phyloP scores from a whole-genome alignment of 306 rosid species.

The Quercus alba region DNA sequence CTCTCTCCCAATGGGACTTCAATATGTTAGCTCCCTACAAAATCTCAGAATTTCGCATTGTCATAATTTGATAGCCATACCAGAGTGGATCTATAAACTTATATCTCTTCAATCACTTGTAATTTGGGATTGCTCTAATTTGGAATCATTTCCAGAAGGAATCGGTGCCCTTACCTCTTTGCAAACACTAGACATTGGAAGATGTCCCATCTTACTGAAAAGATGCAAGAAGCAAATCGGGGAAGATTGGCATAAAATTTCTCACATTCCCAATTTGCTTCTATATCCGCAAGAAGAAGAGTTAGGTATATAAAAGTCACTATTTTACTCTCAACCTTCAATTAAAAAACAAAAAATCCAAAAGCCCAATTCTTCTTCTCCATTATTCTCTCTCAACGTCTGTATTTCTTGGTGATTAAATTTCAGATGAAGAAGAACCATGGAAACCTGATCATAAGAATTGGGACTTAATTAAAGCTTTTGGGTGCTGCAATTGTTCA shows the following conservation, averaged over 20 bases:
- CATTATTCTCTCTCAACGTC: no score
- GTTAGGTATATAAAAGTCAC: neutral
- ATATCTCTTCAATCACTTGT: rapidly evolving
- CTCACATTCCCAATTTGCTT: neutral
- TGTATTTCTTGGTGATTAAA: neutral
- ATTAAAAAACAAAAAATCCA: no score
- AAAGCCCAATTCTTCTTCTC: no score
- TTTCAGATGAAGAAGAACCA: neutral
- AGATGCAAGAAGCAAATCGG: neutral
- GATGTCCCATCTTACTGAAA: neutral
- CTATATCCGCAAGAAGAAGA: neutral
- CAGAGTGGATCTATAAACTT: neutral
- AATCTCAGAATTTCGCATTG: rapidly evolving
- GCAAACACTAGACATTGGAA: rapidly evolving
- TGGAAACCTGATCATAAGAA: no score
- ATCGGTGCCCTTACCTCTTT: no score
- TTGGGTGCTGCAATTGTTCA: no score
- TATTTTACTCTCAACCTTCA: no score
- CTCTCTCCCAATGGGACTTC: neutral
- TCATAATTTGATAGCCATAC: neutral
- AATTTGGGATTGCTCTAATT: rapidly evolving
- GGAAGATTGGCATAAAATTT: neutral
- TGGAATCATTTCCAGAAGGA: no score
- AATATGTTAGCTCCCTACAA: neutral
- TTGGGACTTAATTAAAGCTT: no score